Conservation (phyloP, 2,329 filamentous ascomycete genomes). For the Colletotrichum sp. region DNA sequence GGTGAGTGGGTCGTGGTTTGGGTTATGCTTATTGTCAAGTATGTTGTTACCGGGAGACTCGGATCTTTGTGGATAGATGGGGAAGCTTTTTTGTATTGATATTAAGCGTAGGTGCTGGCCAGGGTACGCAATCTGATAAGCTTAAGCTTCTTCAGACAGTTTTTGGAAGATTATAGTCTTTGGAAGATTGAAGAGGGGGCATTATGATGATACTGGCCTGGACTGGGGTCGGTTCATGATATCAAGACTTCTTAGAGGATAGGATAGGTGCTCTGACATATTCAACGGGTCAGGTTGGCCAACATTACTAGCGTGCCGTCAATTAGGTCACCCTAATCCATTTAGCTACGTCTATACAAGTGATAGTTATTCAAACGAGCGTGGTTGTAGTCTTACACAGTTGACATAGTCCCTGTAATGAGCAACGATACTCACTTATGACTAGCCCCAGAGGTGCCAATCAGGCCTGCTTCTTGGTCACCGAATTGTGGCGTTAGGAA, state of each 20-base stretch:
- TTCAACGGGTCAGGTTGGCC: rapidly evolving
- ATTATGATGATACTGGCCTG: neutral
- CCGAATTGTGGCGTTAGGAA: rapidly evolving
- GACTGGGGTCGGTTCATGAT: neutral
- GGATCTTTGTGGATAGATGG: neutral
- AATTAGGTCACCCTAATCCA: rapidly evolving
- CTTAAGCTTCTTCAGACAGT: neutral
- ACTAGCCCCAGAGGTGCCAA: rapidly evolving
- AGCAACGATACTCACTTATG: neutral
- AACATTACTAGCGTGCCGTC: rapidly evolving
- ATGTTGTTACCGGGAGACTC: neutral
- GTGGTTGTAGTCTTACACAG: neutral
- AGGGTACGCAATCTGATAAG: neutral
- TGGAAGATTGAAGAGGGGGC: neutral
- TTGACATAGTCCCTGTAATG: neutral
- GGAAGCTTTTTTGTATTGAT: neutral
- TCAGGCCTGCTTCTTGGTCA: rapidly evolving
- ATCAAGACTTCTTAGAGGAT: rapidly evolving
- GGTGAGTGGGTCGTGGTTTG: neutral
- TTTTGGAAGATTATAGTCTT: neutral
- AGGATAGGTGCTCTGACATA: neutral
- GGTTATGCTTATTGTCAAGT: neutral
- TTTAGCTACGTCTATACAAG: rapidly evolving
- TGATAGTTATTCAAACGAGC: neutral
- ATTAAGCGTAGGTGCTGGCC: neutral